Percentiles rank a stretch among this genome's conserved stretches.
Conservation (phyloP, 2,329 filamentous ascomycete species). For the Aureobasidium sp. region DNA sequence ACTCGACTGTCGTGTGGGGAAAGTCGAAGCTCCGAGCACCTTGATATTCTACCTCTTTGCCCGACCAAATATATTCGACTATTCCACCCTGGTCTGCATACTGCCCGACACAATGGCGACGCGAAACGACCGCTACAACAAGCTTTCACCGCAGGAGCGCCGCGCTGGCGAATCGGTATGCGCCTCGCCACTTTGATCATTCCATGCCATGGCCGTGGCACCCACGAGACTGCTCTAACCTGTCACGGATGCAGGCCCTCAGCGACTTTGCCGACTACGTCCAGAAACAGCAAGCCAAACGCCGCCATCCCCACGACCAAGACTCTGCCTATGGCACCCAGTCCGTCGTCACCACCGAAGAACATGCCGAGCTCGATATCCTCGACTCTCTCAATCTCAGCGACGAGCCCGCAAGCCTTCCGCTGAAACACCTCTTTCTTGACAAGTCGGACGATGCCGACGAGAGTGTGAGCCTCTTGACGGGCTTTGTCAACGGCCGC, state of each 20-base stretch:
- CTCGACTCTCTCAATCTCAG: conserved; percentile 68
- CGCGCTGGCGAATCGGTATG: conserved; percentile 78
- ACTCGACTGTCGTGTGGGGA: neutral
- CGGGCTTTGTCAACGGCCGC: conserved; percentile 56
- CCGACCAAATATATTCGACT: neutral
- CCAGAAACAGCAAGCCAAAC: conserved; percentile 77
- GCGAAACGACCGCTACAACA: conserved; percentile 27
- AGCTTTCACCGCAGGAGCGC: conserved; percentile 62
- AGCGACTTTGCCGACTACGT: conserved; percentile 98
- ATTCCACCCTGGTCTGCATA: too few relatives aligned
- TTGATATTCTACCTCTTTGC: neutral
- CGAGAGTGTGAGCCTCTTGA: conserved; percentile 53
- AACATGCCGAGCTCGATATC: conserved; percentile 84
- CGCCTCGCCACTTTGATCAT: neutral
- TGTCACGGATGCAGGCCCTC: conserved; percentile 49
- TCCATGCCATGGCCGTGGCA: too few relatives aligned
- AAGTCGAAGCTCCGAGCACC: neutral
- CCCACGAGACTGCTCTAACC: neutral
- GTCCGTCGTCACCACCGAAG: conserved; percentile 37
- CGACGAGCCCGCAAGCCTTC: conserved; percentile 58
- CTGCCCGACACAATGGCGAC: conserved; percentile 21
- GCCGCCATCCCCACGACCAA: conserved; percentile 34
- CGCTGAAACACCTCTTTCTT: conserved; percentile 69
- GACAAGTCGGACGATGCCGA: conserved; percentile 46
- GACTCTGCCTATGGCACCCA: conserved; percentile 23